Evolutionary conservation across 2,329 filamentous ascomycete genomes (phyloP).

Genomic region (Verticillium dahliae): DNA sequence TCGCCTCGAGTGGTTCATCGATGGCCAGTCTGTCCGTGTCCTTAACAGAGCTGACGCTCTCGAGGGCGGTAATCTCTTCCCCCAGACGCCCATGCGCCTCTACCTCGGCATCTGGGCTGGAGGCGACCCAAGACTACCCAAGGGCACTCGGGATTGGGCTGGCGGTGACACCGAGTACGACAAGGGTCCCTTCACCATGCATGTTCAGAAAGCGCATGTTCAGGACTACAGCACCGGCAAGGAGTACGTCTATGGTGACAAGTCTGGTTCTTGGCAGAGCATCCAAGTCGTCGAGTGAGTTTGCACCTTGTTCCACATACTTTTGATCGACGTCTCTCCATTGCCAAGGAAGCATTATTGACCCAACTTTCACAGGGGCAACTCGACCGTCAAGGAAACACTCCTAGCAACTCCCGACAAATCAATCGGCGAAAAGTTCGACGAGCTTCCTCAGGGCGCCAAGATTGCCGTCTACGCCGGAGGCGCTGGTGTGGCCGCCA

Average conservation of each 20-base stretch:
- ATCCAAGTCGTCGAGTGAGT: slow-evolving; percentile 52
- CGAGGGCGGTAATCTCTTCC: slow-evolving; percentile 57
- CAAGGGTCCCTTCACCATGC: slow-evolving; percentile 66
- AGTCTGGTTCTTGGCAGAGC: slow-evolving; percentile 55
- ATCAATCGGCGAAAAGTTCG: slow-evolving; percentile 46
- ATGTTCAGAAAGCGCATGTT: slow-evolving; percentile 52
- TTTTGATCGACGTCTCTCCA: background rate
- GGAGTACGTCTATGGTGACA: slow-evolving; percentile 60
- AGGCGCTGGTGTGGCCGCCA: slow-evolving; percentile 35
- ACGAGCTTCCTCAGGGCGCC: slow-evolving; percentile 38
- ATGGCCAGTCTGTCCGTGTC: slow-evolving; percentile 58
- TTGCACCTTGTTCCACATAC: background rate
- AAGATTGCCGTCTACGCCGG: slow-evolving; percentile 48
- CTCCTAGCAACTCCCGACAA: slow-evolving; percentile 34
- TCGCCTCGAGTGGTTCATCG: slow-evolving; percentile 61
- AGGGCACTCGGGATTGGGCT: slow-evolving; percentile 61
- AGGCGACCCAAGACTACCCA: slow-evolving; percentile 46
- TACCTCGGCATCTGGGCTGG: slow-evolving; percentile 62
- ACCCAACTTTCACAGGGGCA: slow-evolving; percentile 33
- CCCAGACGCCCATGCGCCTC: slow-evolving; percentile 70
- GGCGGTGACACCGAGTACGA: slow-evolving; percentile 62
- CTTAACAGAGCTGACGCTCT: slow-evolving; percentile 51
- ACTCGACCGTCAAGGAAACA: slow-evolving; percentile 46
- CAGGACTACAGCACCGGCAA: slow-evolving; percentile 56
- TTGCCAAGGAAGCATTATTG: slow-evolving; percentile 4